Evolutionary conservation across 129 eudicot species (phyloP).

Genomic region (Flaveria ramosissima): DNA sequence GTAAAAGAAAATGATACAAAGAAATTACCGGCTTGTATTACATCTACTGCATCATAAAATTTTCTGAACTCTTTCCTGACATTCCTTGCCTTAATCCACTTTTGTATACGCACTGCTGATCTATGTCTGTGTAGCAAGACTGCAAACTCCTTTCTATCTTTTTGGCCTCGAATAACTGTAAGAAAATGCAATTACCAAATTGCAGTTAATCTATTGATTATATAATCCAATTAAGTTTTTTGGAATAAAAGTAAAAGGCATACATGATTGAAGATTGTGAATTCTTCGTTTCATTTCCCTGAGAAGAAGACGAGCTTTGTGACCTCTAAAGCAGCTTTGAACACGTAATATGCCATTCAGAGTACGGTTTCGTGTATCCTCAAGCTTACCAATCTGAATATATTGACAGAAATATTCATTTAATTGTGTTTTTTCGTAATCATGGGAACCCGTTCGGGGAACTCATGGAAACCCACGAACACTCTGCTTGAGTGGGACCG

Average conservation of each 20-base stretch:
- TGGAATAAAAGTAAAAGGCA: slow-evolving; percentile 19
- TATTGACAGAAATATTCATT: neutral
- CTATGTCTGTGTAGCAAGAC: slow-evolving; percentile 55
- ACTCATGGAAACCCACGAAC: neutral
- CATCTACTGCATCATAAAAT: slow-evolving; percentile 50
- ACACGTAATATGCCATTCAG: slow-evolving; percentile 86
- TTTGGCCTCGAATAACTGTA: slow-evolving; percentile 78
- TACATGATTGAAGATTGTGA: slow-evolving; percentile 78
- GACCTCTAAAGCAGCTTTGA: slow-evolving; percentile 93
- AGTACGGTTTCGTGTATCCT: slow-evolving; percentile 89
- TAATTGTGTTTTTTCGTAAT: neutral
- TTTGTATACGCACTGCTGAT: slow-evolving; percentile 74
- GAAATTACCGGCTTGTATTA: slow-evolving; percentile 66
- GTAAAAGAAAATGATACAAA: slow-evolving; percentile 7
- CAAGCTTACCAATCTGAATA: slow-evolving; percentile 79
- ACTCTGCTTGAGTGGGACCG: neutral
- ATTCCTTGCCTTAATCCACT: slow-evolving; percentile 52
- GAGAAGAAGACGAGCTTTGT: slow-evolving; percentile 67
- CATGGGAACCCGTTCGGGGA: neutral
- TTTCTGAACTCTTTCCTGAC: slow-evolving; percentile 45
- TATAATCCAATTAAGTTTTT: neutral
- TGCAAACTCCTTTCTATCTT: slow-evolving; percentile 65
- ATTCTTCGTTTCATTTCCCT: slow-evolving; percentile 60
- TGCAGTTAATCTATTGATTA: slow-evolving; percentile 8
- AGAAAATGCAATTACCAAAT: slow-evolving; percentile 9